Evolutionary conservation across 805 yeast genomes (phyloP), one percentile per base, ranked within the genome.

Genomic region (Limtongia smithiae): DNA sequence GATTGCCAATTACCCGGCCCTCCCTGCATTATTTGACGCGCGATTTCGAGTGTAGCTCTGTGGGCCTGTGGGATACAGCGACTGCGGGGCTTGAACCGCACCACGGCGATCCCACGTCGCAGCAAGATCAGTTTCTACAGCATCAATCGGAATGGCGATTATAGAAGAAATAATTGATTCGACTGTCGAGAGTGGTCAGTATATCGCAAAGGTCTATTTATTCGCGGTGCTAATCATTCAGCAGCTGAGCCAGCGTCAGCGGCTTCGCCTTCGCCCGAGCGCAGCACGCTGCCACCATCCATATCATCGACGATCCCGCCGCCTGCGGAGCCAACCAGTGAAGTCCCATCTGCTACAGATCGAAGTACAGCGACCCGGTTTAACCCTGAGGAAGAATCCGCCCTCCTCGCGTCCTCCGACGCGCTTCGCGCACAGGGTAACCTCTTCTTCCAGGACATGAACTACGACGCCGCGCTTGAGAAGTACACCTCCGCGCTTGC

Each of bases 371-470:
- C 9, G 11, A 9, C n/a, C 14, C 31, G 44, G 12, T 46, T 58
- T 24, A 20, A 51, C 5, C 60, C 62, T 2, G 62, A 55, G 17
- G 55, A 50, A 18, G 64, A 61, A 47, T 42, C 42, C 12, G 22
- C 39, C 30, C 49, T 62, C 9, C 35, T 62, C 4, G 51, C 46
- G 7, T 50, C 56, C 31, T 58, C 71, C 20, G 69, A 68, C 36
- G 66, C 62, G 41, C 74, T 80, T 38, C 62, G 78, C 74, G 67
- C 67, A 41, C 42, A 63, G 48, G 60, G 73, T 41, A 65, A 59
- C 45, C 46, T 41, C 18, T 38, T 50, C 21, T 64, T 62, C 49
- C 45, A 45, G 20, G 49, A 46, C 11, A 33, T 34, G 3, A 37
- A 44, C 33, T 54, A 41, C 48, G 44, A 32, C 17, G 22, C 35